Evolutionary conservation across 768 basidiomycete species (phyloP).

Genomic region (Tricholoma matsutake): DNA sequence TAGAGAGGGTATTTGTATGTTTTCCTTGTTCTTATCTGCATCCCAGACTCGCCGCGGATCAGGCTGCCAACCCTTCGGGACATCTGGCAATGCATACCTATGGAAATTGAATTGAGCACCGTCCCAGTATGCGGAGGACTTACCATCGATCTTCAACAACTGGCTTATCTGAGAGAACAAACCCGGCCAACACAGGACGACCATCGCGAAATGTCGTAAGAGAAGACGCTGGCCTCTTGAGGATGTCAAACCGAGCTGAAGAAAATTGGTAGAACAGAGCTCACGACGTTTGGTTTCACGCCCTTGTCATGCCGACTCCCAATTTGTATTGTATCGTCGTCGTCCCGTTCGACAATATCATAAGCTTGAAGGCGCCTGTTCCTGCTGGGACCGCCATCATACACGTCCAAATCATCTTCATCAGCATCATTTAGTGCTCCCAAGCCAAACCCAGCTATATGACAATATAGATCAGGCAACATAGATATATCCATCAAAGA

Average conservation of each 20-base stretch:
- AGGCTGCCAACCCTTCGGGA: constrained; percentile 84
- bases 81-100: constrained; percentile 82
- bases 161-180: constrained; percentile 64
- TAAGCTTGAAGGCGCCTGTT: constrained; percentile 57
- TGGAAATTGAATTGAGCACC: not conserved
- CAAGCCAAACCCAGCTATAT: constrained; percentile 78
- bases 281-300: constrained; percentile 27
- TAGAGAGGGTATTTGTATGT: constrained; percentile 24
- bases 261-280: constrained; percentile 9
- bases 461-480: not conserved
- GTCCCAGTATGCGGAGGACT: constrained; percentile 15
- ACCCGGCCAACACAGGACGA: constrained; percentile 67
- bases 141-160: constrained; percentile 71
- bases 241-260: constrained; percentile 19
- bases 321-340: constrained; percentile 53
- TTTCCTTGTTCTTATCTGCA: constrained; percentile 48
- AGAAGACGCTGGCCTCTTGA: constrained; percentile 32
- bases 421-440: constrained; percentile 93
- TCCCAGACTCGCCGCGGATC: constrained; percentile 77
- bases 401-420: constrained; percentile 87
- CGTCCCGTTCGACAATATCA: constrained; percentile 60
- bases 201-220: constrained; percentile 68
- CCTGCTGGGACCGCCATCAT: constrained; percentile 45
- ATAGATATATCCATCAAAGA: not conserved
- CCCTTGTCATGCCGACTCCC: constrained; percentile 28